Evolutionary conservation across 1,284 basidiomycete genomes (phyloP).

Genomic region (Tranzscheliella williamsii): DNA sequence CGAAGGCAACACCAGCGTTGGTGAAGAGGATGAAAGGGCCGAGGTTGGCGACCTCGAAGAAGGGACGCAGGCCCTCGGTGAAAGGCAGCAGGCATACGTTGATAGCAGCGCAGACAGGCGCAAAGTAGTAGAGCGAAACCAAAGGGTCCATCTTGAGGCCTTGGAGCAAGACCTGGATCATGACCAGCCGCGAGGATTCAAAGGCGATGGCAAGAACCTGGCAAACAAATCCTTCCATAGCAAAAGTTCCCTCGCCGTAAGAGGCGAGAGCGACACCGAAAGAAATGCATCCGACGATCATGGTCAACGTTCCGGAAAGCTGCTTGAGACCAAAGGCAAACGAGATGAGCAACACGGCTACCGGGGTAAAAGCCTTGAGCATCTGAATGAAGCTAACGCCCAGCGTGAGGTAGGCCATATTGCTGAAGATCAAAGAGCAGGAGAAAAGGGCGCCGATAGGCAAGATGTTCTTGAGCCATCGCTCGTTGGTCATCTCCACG

Average conservation of each 20-base stretch:
- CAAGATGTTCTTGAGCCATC: constrained; percentile 73
- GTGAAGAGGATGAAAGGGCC: constrained; percentile 77
- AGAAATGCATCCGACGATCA: constrained; percentile 91
- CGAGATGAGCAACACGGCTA: constrained; percentile 91
- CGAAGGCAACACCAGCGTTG: constrained; percentile 86
- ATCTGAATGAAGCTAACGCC: constrained; percentile 94
- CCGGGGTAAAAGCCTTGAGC: constrained; percentile 98
- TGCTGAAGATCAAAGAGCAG: constrained; percentile 85
- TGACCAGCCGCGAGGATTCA: constrained; percentile 86
- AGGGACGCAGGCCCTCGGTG: constrained; percentile 85
- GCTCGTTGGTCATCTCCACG: constrained; percentile 70
- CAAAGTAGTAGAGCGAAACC: constrained; percentile 84
- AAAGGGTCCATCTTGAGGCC: constrained; percentile 94
- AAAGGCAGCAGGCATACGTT: constrained; percentile 83
- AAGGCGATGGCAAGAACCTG: constrained; percentile 67
- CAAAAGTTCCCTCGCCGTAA: constrained; percentile 83
- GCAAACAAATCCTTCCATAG: constrained; percentile 78
- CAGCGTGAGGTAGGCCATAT: constrained; percentile 90
- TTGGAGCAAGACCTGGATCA: constrained; percentile 93
- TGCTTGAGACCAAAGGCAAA: constrained; percentile 88
- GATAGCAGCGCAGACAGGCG: constrained; percentile 78
- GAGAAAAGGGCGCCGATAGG: constrained; percentile 92
- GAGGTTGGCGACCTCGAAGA: constrained; percentile 73
- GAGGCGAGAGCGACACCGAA: constrained; percentile 84
- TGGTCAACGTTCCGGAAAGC: constrained; percentile 75